These are phyloP conservation scores for barrel medic (Medicago truncatula) DNA, from an alignment of 306 rosid genomes.

Conservation along the genomic window DNA sequence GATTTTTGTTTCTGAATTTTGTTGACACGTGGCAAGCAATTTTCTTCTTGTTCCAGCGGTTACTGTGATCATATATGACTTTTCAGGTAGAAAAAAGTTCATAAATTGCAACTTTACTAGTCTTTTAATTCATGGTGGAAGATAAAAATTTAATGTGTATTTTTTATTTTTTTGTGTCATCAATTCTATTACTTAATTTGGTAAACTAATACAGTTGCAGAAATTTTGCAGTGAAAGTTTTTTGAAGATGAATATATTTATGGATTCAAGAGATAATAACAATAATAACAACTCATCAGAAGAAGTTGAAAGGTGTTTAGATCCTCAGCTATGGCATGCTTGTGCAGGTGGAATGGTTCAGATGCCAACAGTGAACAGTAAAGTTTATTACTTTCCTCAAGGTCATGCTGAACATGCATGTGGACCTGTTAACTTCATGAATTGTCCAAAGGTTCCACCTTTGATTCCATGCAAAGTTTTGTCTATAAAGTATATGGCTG, in stretches of 20 bases:
- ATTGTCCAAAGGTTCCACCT: constrained; percentile 60
- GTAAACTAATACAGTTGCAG: constrained; percentile 37
- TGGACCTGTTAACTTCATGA: constrained; percentile 68
- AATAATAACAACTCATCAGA: constrained; percentile 31
- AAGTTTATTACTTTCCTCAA: constrained; percentile 85
- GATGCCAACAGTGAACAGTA: constrained; percentile 75
- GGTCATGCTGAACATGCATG: constrained; percentile 93
- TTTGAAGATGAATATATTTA: constrained; percentile 80
- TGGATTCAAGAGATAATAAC: constrained; percentile 78
- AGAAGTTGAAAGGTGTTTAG: constrained; percentile 75
- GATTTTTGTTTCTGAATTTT: constrained; percentile 25
- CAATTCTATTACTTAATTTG: constrained; percentile 25
- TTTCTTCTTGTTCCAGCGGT: constrained; percentile 31
- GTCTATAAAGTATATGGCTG: constrained; percentile 79
- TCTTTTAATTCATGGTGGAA: constrained; percentile 31
- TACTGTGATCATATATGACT: constrained; percentile 46
- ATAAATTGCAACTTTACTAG: not conserved
- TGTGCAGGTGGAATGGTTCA: constrained; percentile 99
- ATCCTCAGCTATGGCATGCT: constrained; percentile 95
- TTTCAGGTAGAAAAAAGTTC: constrained; percentile 49
- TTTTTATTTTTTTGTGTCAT: not conserved
- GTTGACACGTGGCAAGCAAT: constrained; percentile 40
- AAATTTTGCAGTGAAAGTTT: constrained; percentile 41
- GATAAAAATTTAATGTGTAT: not conserved
- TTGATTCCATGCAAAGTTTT: constrained; percentile 68